A percentile compares a stretch with the other conserved stretches of the same genome.
phyloP scores from a whole-genome alignment of 805 yeast species.

The Saccharomycopsis lassenensis region DNA sequence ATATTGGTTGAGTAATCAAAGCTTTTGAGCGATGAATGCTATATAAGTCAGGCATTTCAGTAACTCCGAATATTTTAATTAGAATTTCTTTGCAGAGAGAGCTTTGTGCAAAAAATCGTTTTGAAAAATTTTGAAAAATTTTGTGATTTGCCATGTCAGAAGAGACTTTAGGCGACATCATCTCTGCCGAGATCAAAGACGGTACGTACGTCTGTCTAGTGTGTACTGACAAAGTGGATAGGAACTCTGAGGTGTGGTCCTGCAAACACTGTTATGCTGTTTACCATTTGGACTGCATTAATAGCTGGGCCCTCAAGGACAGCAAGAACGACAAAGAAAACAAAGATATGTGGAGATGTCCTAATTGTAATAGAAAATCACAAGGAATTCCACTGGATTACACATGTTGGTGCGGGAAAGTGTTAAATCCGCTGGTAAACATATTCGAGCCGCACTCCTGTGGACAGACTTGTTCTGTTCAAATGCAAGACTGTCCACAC shows the following conservation, averaged over 20 bases:
- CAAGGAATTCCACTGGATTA: constrained; percentile 41
- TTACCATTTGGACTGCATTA: constrained; percentile 75
- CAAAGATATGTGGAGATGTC: constrained; percentile 72
- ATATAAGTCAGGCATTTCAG: too few species aligned
- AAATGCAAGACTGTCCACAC: constrained; percentile 53
- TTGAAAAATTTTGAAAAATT: too few species aligned
- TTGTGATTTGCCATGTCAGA: too few species aligned
- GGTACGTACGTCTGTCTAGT: constrained; percentile 79
- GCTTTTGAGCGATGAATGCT: too few species aligned
- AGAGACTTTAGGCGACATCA: too few species aligned
- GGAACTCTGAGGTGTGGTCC: constrained; percentile 61
- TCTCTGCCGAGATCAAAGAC: constrained; percentile 50
- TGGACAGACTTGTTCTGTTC: constrained; percentile 67
- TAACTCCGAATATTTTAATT: too few species aligned
- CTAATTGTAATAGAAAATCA: constrained; percentile 52
- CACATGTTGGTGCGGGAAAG: constrained; percentile 86
- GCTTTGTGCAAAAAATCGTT: too few species aligned
- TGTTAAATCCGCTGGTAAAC: constrained; percentile 50
- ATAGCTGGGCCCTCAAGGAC: constrained; percentile 78
- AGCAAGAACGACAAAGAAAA: constrained; percentile 42
- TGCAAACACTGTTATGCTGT: constrained; percentile 72
- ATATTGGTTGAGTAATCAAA: too few species aligned
- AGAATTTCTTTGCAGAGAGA: too few species aligned
- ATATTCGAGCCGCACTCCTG: constrained; percentile 70
- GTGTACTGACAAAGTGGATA: constrained; percentile 74